Evolutionary conservation across 179 eudicot genomes (phyloP).

Genomic region (Vitellaria paradoxa): DNA sequence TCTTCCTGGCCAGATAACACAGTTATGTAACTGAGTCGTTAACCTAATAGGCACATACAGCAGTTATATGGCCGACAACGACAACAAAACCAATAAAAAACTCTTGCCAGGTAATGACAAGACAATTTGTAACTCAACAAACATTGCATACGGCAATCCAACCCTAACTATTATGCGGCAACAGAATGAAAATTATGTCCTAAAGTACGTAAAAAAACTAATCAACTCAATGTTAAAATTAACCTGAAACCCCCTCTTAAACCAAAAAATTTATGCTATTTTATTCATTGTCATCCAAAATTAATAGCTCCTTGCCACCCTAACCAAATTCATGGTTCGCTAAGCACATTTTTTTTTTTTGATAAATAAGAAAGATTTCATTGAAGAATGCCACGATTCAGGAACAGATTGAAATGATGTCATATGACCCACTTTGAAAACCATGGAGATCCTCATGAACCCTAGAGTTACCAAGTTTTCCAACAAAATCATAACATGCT

Average conservation of each 20-base stretch:
- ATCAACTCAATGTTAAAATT: not conserved
- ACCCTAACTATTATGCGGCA: no score
- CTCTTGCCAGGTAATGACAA: no score
- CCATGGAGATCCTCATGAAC: not conserved
- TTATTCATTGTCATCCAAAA: not conserved
- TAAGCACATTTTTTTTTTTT: not conserved
- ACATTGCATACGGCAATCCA: no score
- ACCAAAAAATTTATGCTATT: not conserved
- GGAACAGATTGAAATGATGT: not conserved
- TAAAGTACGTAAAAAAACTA: not conserved
- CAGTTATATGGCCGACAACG: no score
- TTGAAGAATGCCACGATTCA: not conserved
- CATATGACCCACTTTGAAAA: not conserved
- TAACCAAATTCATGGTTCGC: not conserved
- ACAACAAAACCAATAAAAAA: no score
- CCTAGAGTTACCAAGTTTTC: not conserved
- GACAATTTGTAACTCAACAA: no score
- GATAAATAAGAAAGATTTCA: not conserved
- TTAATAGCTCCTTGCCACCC: not conserved
- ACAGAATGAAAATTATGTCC: no score
- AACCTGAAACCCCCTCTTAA: not conserved
- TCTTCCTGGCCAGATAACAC: no score
- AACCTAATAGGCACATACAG: no score
- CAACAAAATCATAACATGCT: not conserved
- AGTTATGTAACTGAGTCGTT: no score